These are phyloP conservation scores for Tephrocybe rancida DNA, from an alignment of 768 basidiomycete species.

Conservation along the genomic window DNA sequence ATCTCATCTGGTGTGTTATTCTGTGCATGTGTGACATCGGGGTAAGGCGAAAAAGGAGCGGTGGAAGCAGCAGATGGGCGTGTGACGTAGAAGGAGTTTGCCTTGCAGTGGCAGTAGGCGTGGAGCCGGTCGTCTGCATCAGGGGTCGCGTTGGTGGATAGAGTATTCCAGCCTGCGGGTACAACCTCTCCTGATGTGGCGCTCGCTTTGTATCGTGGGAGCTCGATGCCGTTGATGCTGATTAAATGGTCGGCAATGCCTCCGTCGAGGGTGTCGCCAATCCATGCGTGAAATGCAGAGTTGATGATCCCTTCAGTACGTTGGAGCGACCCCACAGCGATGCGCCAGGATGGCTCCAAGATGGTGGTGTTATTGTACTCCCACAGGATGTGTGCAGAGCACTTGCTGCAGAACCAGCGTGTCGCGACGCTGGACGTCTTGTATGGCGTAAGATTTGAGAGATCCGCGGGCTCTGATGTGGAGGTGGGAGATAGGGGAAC, in stretches of 20 bases:
- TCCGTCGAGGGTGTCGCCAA: constrained; percentile 21
- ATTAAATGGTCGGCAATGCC: constrained; percentile 18
- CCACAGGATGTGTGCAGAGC: constrained; percentile 22
- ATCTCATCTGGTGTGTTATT: constrained; percentile 5
- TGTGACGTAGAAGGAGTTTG: constrained; percentile 18
- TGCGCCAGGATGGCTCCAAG: constrained; percentile 13
- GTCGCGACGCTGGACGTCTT: constrained; percentile 11
- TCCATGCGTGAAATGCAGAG: constrained; percentile 13
- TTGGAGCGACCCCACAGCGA: constrained; percentile 15
- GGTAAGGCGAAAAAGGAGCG: constrained; percentile 17
- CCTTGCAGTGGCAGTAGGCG: constrained; percentile 19
- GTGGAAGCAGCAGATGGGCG: constrained; percentile 19
- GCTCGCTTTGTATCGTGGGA: constrained; percentile 11
- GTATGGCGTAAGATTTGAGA: constrained; percentile 16
- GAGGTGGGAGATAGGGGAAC: constrained; percentile 11
- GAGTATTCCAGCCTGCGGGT: constrained; percentile 11
- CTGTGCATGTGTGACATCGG: constrained; percentile 22
- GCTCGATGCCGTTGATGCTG: constrained; percentile 12
- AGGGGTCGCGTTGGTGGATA: background rate
- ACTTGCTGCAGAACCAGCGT: constrained; percentile 20
- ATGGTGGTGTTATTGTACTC: constrained; percentile 1
- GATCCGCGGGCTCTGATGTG: constrained; percentile 12
- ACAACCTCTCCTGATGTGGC: background rate
- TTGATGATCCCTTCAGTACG: constrained; percentile 14
- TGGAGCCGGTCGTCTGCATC: constrained; percentile 8